These are phyloP conservation scores for Trypanosoma melophagium DNA, from an alignment of 208 protist species.

Conservation along the genomic window DNA sequence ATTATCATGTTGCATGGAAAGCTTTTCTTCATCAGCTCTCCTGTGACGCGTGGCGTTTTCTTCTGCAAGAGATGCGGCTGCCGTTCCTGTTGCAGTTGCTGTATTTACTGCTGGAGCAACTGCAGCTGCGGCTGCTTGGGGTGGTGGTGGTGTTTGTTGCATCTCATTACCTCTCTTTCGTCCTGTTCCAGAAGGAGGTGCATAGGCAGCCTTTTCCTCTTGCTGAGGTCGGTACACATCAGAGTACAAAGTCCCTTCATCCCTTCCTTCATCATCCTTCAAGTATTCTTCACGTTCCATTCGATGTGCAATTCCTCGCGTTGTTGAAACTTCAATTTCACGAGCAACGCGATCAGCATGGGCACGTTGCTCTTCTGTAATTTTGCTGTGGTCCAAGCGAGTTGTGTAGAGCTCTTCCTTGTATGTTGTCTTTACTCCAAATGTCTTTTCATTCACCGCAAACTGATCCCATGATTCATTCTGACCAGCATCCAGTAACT, in stretches of 20 bases:
- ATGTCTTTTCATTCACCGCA: slow-evolving; percentile 69
- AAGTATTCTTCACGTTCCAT: slow-evolving; percentile 63
- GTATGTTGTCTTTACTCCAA: slow-evolving; percentile 86
- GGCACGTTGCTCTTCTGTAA: slow-evolving; percentile 67
- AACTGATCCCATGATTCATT: slow-evolving; percentile 90
- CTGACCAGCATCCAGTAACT: slow-evolving; percentile 62
- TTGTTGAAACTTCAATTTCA: slow-evolving; percentile 70
- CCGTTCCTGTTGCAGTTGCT: slow-evolving; percentile 2
- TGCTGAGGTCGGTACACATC: slow-evolving; percentile 58
- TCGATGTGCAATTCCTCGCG: slow-evolving; percentile 66
- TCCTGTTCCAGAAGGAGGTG: slow-evolving; percentile 10
- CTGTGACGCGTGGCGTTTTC: slow-evolving; percentile 19
- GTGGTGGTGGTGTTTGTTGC: slow-evolving; percentile 2
- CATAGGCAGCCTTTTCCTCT: slow-evolving; percentile 19
- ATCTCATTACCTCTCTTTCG: slow-evolving; percentile 22
- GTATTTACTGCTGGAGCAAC: neutral
- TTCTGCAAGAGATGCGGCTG: slow-evolving; percentile 13
- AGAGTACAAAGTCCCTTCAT: slow-evolving; percentile 81
- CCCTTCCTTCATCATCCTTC: slow-evolving; percentile 39
- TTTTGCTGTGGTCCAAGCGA: slow-evolving; percentile 72
- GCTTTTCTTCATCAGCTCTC: slow-evolving; percentile 16
- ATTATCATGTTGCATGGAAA: slow-evolving; percentile 20
- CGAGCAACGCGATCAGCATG: slow-evolving; percentile 68
- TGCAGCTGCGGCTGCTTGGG: slow-evolving; percentile 4
- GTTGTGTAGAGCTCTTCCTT: slow-evolving; percentile 89